Percentiles rank a stretch among this genome's conserved stretches.
Evolutionary conservation across 2,329 filamentous ascomycete genomes (phyloP).

Genomic region (Trichophyton schoenleinii): DNA sequence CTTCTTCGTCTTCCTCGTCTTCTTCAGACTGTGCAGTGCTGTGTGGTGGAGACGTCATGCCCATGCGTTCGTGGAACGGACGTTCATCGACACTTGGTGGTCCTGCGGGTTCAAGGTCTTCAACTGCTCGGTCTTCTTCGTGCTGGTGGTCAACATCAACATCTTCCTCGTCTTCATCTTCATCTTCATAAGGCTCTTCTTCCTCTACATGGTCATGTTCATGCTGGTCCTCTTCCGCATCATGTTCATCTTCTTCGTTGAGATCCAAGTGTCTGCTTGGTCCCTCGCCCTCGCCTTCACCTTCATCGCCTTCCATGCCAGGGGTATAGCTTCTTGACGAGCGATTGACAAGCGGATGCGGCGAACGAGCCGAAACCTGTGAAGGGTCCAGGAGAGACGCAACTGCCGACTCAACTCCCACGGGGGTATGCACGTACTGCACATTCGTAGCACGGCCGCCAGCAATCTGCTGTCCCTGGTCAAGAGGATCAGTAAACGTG

Average conservation of each 20-base stretch:
- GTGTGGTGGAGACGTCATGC: conserved; percentile 41
- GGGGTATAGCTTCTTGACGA: conserved; percentile 26
- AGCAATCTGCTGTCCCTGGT: conserved; percentile 57
- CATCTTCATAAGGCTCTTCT: conserved; percentile 38
- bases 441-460: conserved; percentile 60
- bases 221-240: background rate
- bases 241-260: too few species aligned
- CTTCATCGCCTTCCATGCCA: conserved; percentile 13
- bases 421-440: conserved; percentile 57
- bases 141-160: conserved; percentile 10
- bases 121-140: conserved; percentile 27
- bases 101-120: conserved; percentile 32
- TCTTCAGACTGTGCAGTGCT: conserved; percentile 38
- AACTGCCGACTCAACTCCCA: conserved; percentile 75
- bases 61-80: conserved; percentile 29
- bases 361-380: conserved; percentile 51
- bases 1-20: conserved; percentile 9
- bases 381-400: conserved; percentile 83
- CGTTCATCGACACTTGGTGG: conserved; percentile 26
- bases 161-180: conserved; percentile 25
- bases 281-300: background rate
- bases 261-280: too few species aligned
- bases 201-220: conserved; percentile 16
- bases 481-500: conserved; percentile 42
- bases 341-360: conserved; percentile 24